Base-by-base conservation (phyloP, 768 basidiomycete genomes). In the Daedaleopsis nitida region DNA sequence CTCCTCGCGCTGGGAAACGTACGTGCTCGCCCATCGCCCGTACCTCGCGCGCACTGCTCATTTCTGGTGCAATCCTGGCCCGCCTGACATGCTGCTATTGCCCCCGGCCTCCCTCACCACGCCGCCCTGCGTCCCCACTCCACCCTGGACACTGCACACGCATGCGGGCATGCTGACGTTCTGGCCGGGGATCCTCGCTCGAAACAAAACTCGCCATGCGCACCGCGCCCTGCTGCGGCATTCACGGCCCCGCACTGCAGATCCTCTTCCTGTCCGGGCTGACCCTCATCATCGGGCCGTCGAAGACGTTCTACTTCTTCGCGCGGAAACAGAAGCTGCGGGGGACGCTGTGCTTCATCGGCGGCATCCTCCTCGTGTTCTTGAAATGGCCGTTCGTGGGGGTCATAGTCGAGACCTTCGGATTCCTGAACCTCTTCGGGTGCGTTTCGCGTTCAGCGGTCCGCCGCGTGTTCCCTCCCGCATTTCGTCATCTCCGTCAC, bases 271-370 rank as follows among this genome's bases (percentile, higher is more conserved):
- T 99, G 43, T 87, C 91, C 2, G 97, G 97, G 52, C 82, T 99
- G 58, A 96, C 96, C 9, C 83, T 98, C 64, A 96, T 98, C 78
- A 98, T 99, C 66, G 97, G 94, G 5, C 94, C 95, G 8, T 88
- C 91, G 65, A 98, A 98, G 79, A 97, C 95, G 19, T 96, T 97
- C 78, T 93, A 94, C 76, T 98, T 99, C 80, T 98, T 99, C 76
- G 91, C 96, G 35, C 86, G 97, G 63, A 91, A 86, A 73, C 92
- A 98, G 75, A 99, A 99, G 76, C 77, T 98, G 65, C 86, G 97
- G 17, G 97, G 97, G 47, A 90, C 92, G 6, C 64, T 83, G 51
- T 95, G 93, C 73, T 96, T 96, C 80, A 72, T 96, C 43, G 92
- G 91, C 34, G 94, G 94, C 16, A 89, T 98, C 65, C 71, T 94